Evolutionary conservation across 495 filamentous ascomycete genomes (phyloP).

Genomic region (Lasiosphaeris hirsuta): DNA sequence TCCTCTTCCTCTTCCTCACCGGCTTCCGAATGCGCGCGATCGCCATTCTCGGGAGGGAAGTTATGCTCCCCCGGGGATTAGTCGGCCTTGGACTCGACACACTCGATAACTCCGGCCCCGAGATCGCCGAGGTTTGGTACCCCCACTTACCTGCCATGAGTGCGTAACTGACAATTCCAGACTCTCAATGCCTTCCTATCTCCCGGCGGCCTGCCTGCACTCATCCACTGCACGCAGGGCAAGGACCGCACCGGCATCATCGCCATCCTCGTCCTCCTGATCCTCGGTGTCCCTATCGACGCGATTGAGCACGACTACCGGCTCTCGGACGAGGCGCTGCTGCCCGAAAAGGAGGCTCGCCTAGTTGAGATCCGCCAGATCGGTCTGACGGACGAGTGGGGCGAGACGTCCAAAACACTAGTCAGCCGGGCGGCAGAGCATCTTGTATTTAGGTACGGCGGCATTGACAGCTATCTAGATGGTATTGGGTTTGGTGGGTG

Average conservation of each 20-base stretch:
- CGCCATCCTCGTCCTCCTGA: constrained; percentile 59
- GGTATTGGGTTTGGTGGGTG: constrained; percentile 51
- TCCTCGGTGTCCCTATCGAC: constrained; percentile 51
- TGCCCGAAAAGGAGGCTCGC: constrained; percentile 56
- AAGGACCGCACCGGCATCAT: constrained; percentile 82
- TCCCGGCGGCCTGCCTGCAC: constrained; percentile 50
- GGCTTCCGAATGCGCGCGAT: constrained; percentile 68
- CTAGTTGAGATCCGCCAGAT: constrained; percentile 65
- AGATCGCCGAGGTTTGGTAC: constrained; percentile 52
- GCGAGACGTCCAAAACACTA: constrained; percentile 56
- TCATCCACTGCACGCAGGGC: constrained; percentile 83
- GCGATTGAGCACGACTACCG: constrained; percentile 66
- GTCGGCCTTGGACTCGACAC: constrained; percentile 63
- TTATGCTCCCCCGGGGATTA: constrained; percentile 66
- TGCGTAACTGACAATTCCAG: constrained; percentile 20
- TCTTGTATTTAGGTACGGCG: constrained; percentile 56
- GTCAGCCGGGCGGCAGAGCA: constrained; percentile 47
- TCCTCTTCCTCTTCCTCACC: constrained; percentile 56
- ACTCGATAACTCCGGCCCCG: constrained; percentile 57
- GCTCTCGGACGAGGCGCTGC: constrained; percentile 54
- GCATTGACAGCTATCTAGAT: constrained; percentile 59
- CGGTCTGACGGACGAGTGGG: constrained; percentile 68
- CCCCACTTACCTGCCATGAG: background rate
- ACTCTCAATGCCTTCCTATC: constrained; percentile 31
- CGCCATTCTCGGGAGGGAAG: constrained; percentile 59